Conservation (phyloP, 768 basidiomycete species). For the Gymnopilus junonius region DNA sequence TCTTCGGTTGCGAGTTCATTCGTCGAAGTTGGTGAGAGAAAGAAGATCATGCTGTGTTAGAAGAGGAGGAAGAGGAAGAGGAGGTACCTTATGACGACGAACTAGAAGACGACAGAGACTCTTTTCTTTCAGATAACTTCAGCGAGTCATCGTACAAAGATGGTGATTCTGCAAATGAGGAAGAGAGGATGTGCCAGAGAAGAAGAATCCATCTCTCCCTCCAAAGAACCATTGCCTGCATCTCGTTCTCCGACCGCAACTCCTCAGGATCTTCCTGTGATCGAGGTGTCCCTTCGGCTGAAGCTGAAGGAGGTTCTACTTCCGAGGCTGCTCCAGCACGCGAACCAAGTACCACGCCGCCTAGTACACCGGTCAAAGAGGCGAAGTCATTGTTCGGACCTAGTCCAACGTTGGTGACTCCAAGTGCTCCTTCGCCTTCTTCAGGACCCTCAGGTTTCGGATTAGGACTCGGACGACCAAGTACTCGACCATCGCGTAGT, state of each 20-base stretch:
- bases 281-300: conserved; percentile 41
- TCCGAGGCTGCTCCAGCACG: conserved; percentile 34
- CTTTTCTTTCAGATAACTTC: conserved; percentile 31
- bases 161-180: conserved; percentile 20
- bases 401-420: conserved; percentile 33
- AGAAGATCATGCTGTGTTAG: conserved; percentile 19
- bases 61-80: conserved; percentile 27
- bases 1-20: conserved; percentile 54
- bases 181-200: conserved; percentile 20
- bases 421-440: conserved; percentile 36
- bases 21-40: conserved; percentile 43
- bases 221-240: conserved; percentile 40
- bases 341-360: conserved; percentile 64
- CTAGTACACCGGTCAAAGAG: conserved; percentile 60
- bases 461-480: conserved; percentile 59
- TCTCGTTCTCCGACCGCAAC: conserved; percentile 62
- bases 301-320: conserved; percentile 30
- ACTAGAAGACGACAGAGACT: conserved; percentile 17
- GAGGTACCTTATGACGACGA: conserved; percentile 37
- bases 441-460: conserved; percentile 46
- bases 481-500: conserved; percentile 71
- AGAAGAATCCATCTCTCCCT: conserved; percentile 25
- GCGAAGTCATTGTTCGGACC: conserved; percentile 40
- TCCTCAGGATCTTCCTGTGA: conserved; percentile 54
- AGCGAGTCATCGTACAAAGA: conserved; percentile 13